Base-by-base conservation (phyloP, 2,329 filamentous ascomycete species). In the Hypoxylon sp. region DNA sequence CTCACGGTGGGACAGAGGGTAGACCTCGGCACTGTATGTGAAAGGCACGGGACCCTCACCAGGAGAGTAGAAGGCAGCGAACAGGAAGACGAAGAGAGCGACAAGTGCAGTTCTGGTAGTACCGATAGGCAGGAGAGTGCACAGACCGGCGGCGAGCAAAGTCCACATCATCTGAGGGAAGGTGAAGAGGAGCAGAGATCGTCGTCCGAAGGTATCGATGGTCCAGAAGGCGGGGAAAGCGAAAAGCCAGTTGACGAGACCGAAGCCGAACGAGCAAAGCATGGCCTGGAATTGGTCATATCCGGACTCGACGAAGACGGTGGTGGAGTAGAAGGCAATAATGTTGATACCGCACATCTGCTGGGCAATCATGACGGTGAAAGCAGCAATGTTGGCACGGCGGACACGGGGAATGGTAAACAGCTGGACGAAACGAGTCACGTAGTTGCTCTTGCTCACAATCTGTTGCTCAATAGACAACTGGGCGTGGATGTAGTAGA, bases 321-420 rank as follows among this genome's bases (percentile, higher is more conserved):
- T 90, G 0, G 88, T 89, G 0, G 88, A 91, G 79, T 94, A 93
- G 78, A 93, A 93, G 0, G 91, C 89, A 60, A 93, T 91, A 62
- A 93, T 91, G 75, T 93, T 92, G 78, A 91, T 86, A 56, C 80
- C 87, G 72, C 89, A 91, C 86, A 91, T 89, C 77, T 92, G 89
- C 78, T 92, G 90, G 0, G 89, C 89, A 73, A 92, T 89, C 93
- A 97, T 97, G 71, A 95, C 92, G 1, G 89, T 88, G 70, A 90
- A 92, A 0, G 92, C 91, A 5, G 93, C 93, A 30, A 92, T 84
- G 2, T 90, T 94, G 2, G 93, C 93, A 43, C 90, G 86, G 13
- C 90, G 86, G 10, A 92, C 83, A 50, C 91, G 86, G 1, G 91
- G 89, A 62, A 93, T 85, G 10, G 88, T 91, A 74, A 93, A 91